Evolutionary conservation across 108 stramenopile genomes (phyloP), one percentile per base, ranked within the genome.

Genomic region (Pseudonitzschia delicatissima): DNA sequence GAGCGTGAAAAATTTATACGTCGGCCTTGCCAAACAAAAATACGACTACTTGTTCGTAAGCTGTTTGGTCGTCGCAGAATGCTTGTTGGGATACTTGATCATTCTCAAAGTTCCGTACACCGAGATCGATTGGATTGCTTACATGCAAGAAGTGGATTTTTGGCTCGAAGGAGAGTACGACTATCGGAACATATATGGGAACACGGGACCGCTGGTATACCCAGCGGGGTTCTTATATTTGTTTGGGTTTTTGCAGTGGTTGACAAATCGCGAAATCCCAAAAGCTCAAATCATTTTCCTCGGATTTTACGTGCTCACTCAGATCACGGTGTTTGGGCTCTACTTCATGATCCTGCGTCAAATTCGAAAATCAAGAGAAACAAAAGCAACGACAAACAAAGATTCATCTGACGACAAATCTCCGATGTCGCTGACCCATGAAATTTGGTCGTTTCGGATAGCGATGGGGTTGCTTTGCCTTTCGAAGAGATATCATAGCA

Each of bases 121-220:
- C 7, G 98, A 99, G 78, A 99, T 99, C 67, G 98, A 99, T 72
- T 99, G 96, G 95, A 60, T 75, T 29, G 97, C 98, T 6, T 99
- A 99, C 82, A 97, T 99, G 96, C 86, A 97, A 81, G 95, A 99
- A 78, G 97, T 98, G 33, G 77, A 84, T 47, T 62, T 64, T 47
- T 66, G 64, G 70, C n/a, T 79, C 33, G 76, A 81, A 27, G 97
- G 97, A 20, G 94, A 97, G 57, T 70, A 78, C 4, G 81, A 99
- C 71, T 99, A 99, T 77, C 66, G 66, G 13, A 81, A 94, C 33
- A 84, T 99, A 28, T 67, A 83, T 23, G 98, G 98, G 33, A 85
- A 75, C 40, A 98, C 97, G 5, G 98, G 98, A 2, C 97, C 98
- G 21, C 74, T 98, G 21, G 98, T 99, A 23, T 99, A 99, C 66